phyloP scores from a whole-genome alignment of 768 basidiomycete species.

The Boletus sp. region DNA sequence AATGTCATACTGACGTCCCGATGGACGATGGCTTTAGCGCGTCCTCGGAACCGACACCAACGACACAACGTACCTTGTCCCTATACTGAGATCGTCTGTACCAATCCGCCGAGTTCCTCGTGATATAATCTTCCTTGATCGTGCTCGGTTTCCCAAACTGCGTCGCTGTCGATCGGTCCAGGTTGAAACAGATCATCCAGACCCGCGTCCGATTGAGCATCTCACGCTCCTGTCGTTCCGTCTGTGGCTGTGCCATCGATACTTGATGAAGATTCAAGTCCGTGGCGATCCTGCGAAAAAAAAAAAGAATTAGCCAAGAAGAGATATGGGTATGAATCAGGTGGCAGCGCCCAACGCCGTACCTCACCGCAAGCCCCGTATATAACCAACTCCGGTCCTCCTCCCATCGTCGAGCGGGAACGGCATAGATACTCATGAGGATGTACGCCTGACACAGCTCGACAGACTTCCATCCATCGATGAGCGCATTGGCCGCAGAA shows the following conservation, averaged over 20 bases:
- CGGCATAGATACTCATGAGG: slow-evolving; percentile 77
- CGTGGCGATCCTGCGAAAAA: slow-evolving; percentile 63
- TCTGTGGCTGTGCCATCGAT: slow-evolving; percentile 55
- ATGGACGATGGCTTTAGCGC: neutral
- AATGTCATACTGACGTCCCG: slow-evolving; percentile 55
- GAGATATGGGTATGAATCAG: too few species aligned
- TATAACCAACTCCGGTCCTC: slow-evolving; percentile 90
- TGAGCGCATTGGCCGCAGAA: slow-evolving; percentile 75
- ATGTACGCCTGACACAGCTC: slow-evolving; percentile 92
- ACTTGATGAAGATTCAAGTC: slow-evolving; percentile 83
- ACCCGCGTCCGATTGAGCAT: slow-evolving; percentile 80
- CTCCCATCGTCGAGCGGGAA: slow-evolving; percentile 81
- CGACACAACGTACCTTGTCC: slow-evolving; percentile 28
- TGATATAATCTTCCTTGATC: slow-evolving; percentile 79
- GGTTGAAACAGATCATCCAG: slow-evolving; percentile 88
- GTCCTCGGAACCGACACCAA: neutral
- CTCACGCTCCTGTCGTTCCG: slow-evolving; percentile 77
- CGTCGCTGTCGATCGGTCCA: slow-evolving; percentile 84
- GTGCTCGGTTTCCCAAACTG: slow-evolving; percentile 90
- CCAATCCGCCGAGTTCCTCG: slow-evolving; percentile 71
- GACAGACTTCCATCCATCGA: slow-evolving; percentile 80
- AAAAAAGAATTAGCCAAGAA: too few species aligned
- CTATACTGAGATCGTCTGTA: slow-evolving; percentile 68
- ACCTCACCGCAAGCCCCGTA: slow-evolving; percentile 83
- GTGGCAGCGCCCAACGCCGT: too few species aligned